Evolutionary conservation across 441 rosid species (phyloP), one percentile per base, ranked within the genome.

Genomic region (Erysimum cheiri): DNA sequence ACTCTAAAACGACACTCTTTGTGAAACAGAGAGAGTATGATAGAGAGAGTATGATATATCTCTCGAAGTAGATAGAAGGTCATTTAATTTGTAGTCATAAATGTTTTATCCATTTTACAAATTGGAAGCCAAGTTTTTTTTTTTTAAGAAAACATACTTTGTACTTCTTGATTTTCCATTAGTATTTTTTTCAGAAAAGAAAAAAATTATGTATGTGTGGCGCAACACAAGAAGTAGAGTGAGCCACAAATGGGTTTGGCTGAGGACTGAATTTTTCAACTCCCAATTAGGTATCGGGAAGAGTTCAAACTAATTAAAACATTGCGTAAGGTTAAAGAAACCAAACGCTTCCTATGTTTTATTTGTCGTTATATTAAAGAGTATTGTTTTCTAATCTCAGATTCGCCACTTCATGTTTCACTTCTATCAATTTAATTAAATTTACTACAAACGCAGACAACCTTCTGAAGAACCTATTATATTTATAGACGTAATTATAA

Each of bases 201-300:
- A 59, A 24, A 22, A 24, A 41, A 65, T 10, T 44, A 72, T 40
- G 55, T 66, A 37, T 55, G 26, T 67, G 72, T 73, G 77, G 77
- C 40, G 58, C 22, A 74, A 67, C 69, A 60, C 31, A 74, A 66
- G 74, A 74, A 74, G 54, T 62, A 22, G 53, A 74, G 54, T 62
- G 78, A 74, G 40, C 73, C 78, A 74, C 74, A 75, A 55, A 69
- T 6, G 70, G 53, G 74, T 75, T 75, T 62, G 78, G 78, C 78
- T 69, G 40, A 62, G 36, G 66, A 62, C 74, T 75, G 78, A 68
- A 63, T 47, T 69, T 61, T 75, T 7, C 64, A 75, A 75, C 70
- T 75, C 78, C 60, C 60, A 69, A 69, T 75, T 75, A 75, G 70
- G 78, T 75, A 56, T 69, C 4, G 78, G 71, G 78, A 75, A 75